Evolutionary conservation across 306 rosid genomes (phyloP), one percentile per base, ranked within the genome.

Genomic region (Cicer judaicum): DNA sequence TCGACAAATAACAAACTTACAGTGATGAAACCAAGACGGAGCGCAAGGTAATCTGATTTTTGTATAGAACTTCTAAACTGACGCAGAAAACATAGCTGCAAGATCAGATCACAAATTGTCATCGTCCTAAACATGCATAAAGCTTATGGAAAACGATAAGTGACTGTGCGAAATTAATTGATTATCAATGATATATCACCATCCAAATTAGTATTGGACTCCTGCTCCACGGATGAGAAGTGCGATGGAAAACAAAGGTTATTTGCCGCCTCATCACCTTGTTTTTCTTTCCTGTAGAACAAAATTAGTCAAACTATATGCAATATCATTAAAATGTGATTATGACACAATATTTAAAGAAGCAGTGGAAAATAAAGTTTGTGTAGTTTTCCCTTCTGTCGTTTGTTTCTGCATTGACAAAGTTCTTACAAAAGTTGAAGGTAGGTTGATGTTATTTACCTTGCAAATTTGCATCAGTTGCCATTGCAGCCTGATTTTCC

Each of bases 171-270:
- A 8, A 61, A 61, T 61, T 38, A 6, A 29, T 68, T 78, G 36
- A n/a, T 54, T 54, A 46, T 68, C 14, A 19, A 79, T 16, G 80
- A 86, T 44, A 38, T 18, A 68, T 80, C 62, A 94, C 98, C 98
- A 91, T 94, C 98, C 98, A 94, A 73, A 86, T 86, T 57, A 94
- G 89, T 85, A 87, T 70, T 71, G 88, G 90, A 84, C 68, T 90
- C 88, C 93, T 88, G 89, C 98, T 94, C 98, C 97, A 94, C 39
- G 98, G 97, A 86, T 94, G 98, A 82, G 96, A 90, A 7, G 98
- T 80, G 78, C 87, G 98, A 78, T 94, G 98, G 76, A 79, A 94
- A 79, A 94, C 86, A 76, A 94, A 94, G 69, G 98, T 91, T 36
- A 88, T 82, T 74, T 94, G 98, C 79, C 97, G 87, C 82, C 87